These are phyloP conservation scores for Arctium minus DNA, from an alignment of 129 eudicot species.

Conservation along the genomic window DNA sequence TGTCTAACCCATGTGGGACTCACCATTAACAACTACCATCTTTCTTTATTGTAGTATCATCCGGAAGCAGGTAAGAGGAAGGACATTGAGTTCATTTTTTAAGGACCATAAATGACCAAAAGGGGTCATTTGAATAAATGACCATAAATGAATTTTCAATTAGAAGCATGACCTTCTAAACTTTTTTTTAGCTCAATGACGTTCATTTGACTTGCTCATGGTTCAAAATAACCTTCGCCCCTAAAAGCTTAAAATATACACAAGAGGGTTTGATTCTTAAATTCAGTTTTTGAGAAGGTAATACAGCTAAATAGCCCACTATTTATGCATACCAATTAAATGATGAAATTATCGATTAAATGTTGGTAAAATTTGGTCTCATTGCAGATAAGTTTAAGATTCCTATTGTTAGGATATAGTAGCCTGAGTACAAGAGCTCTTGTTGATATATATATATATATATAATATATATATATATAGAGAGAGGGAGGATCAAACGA, in stretches of 20 bases:
- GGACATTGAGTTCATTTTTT: no score
- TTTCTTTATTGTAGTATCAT: not conserved
- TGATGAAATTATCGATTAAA: not conserved
- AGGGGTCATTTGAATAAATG: no score
- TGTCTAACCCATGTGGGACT: no score
- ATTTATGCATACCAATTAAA: not conserved
- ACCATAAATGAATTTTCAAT: no score
- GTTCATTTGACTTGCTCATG: not conserved
- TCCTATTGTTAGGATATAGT: not conserved
- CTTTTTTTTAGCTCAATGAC: not conserved
- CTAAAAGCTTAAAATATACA: not conserved
- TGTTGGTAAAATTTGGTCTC: not conserved
- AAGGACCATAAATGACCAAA: no score
- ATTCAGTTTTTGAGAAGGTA: no score
- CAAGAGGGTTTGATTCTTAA: not conserved
- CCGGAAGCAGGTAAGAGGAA: no score
- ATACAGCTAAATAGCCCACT: not conserved
- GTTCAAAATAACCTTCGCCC: not conserved
- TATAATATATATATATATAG: no score
- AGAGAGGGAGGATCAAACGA: no score
- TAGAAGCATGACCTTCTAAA: not conserved
- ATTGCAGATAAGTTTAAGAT: not conserved
- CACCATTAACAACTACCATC: not conserved
- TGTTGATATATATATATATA: not conserved
- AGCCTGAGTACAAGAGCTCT: not conserved